Percentiles rank a stretch among this genome's conserved stretches.
These are phyloP conservation scores for Pythium rhizo-oryzae DNA, from an alignment of 352 stramenopile genomes.

Conservation along the genomic window DNA sequence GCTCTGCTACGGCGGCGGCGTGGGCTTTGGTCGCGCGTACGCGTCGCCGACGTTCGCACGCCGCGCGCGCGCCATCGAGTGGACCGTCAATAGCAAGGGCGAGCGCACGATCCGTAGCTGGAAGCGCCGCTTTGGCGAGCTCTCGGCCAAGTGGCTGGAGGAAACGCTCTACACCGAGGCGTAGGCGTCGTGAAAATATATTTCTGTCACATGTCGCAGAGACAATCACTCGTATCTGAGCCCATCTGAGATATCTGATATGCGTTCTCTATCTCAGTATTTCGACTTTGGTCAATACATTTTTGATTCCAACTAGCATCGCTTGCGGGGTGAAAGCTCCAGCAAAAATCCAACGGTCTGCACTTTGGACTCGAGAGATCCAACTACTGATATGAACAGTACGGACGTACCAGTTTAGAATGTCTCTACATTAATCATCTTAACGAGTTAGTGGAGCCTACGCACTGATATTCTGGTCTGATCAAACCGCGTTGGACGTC, in stretches of 20 bases:
- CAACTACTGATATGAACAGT: too few relatives aligned
- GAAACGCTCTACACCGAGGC: constrained; percentile 14
- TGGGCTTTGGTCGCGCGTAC: constrained; percentile 28
- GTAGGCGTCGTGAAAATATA: too few relatives aligned
- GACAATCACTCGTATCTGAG: neutral
- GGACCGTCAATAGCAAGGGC: constrained; percentile 13
- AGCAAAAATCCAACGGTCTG: too few relatives aligned
- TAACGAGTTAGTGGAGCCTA: too few relatives aligned
- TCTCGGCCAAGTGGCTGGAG: neutral
- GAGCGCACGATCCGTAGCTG: constrained; percentile 20
- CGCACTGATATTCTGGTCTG: too few relatives aligned
- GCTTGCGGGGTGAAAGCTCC: too few relatives aligned
- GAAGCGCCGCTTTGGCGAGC: constrained; percentile 18
- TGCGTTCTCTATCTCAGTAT: too few relatives aligned
- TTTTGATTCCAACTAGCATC: too few relatives aligned
- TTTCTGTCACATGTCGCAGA: constrained; percentile 4
- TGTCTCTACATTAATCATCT: too few relatives aligned
- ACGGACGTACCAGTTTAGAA: too few relatives aligned
- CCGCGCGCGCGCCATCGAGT: constrained; percentile 28
- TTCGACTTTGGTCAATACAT: too few relatives aligned
- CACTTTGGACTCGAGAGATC: too few relatives aligned
- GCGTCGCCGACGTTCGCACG: constrained; percentile 1
- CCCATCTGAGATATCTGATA: neutral
- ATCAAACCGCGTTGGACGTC: constrained; percentile 3
- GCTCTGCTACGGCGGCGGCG: constrained; percentile 31